Conservation (phyloP, 2,329 filamentous ascomycete genomes). For the Didymella sp. region DNA sequence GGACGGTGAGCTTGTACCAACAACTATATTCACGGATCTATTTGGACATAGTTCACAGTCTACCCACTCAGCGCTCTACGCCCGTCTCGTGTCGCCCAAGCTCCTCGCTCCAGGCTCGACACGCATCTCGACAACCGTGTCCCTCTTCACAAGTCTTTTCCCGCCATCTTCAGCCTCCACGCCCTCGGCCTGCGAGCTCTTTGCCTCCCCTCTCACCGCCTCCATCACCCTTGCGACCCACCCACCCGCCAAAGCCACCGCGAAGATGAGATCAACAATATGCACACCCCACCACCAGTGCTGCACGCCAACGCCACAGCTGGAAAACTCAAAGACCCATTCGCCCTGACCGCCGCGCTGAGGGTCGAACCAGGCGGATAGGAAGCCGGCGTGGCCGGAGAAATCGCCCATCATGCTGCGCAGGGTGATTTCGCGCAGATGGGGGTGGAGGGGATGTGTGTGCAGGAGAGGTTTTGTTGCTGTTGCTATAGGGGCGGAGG, state of each 20-base stretch:
- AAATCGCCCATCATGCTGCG: conserved; percentile 99
- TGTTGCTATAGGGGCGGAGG: no score
- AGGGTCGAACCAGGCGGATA: conserved; percentile 89
- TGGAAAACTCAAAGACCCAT: conserved; percentile 83
- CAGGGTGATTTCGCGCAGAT: conserved; percentile 87
- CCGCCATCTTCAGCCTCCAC: no score
- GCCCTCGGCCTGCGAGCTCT: no score
- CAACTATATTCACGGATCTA: no score
- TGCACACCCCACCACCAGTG: conserved; percentile 95
- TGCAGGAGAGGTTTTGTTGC: conserved; percentile 53
- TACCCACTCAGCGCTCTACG: no score
- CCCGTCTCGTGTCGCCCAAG: not conserved
- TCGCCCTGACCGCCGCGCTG: conserved; percentile 72
- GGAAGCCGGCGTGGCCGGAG: conserved; percentile 85
- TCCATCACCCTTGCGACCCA: not conserved
- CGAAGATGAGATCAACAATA: conserved; percentile 51
- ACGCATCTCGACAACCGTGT: not conserved
- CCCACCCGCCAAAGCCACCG: not conserved
- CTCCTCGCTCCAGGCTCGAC: not conserved
- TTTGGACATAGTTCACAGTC: no score
- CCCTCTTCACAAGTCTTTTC: not conserved
- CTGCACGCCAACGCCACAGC: conserved; percentile 81
- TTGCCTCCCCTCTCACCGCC: not conserved
- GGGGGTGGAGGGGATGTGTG: conserved; percentile 51
- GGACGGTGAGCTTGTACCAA: no score